phyloP scores from a whole-genome alignment of 2,329 filamentous ascomycete genomes.

The Orbilia javanica region DNA sequence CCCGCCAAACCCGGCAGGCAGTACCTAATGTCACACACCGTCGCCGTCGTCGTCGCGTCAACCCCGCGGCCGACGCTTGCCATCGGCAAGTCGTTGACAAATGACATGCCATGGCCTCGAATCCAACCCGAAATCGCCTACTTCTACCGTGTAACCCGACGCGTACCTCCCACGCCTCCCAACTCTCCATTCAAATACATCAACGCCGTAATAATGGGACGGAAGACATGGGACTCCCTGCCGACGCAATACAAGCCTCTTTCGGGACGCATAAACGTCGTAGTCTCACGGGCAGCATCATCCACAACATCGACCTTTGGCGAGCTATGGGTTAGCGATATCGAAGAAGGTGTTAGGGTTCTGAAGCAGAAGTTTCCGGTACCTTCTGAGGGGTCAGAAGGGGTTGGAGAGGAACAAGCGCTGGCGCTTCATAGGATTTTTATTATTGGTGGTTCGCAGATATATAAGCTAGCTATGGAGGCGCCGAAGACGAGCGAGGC shows the following conservation, averaged over 20 bases:
- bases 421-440: slow-evolving; percentile 74
- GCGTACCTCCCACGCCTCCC: slow-evolving; percentile 65
- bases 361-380: slow-evolving; percentile 72
- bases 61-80: slow-evolving; percentile 81
- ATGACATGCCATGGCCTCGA: slow-evolving; percentile 87
- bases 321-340: slow-evolving; percentile 31
- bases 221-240: slow-evolving; percentile 96
- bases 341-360: slow-evolving; percentile 44
- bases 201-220: slow-evolving; percentile 94
- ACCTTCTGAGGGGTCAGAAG: slow-evolving; percentile 36
- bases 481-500: slow-evolving; percentile 65
- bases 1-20: neutral
- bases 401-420: slow-evolving; percentile 58
- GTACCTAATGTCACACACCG: slow-evolving; percentile 67
- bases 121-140: slow-evolving; percentile 94
- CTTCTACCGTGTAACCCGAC: slow-evolving; percentile 89
- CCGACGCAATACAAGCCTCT: slow-evolving; percentile 83
- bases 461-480: slow-evolving; percentile 80
- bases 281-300: slow-evolving; percentile 73
- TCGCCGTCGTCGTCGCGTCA: slow-evolving; percentile 94
- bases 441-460: slow-evolving; percentile 89
- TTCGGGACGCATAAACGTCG: slow-evolving; percentile 81
- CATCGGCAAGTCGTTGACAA: slow-evolving; percentile 77
- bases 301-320: slow-evolving; percentile 55
- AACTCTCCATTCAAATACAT: slow-evolving; percentile 59